Percentiles rank a stretch among this genome's conserved stretches.
phyloP scores from a whole-genome alignment of 768 basidiomycete species.

The Kwoniella europaea region DNA sequence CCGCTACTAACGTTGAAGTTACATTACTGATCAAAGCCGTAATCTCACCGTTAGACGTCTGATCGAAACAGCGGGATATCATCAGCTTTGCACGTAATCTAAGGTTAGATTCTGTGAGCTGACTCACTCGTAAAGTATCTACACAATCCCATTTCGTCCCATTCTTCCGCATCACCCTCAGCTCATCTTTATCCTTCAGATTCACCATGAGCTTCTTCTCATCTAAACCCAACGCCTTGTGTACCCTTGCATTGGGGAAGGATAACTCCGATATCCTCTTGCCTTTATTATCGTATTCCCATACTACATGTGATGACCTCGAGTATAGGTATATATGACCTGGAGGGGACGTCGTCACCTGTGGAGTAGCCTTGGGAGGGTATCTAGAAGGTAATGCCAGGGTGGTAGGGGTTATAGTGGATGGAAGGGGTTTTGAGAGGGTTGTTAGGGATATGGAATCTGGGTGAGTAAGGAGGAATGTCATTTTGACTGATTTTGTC shows the following conservation, averaged over 20 bases:
- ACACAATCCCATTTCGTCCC: slow-evolving; percentile 30
- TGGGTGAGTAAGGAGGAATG: slow-evolving; percentile 26
- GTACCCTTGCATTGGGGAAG: neutral
- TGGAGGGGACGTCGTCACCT: slow-evolving; percentile 15
- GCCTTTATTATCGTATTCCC: slow-evolving; percentile 38
- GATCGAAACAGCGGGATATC: neutral
- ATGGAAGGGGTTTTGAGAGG: slow-evolving; percentile 7
- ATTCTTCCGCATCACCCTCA: slow-evolving; percentile 26
- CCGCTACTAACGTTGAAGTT: slow-evolving; percentile 2
- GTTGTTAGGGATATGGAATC: neutral
- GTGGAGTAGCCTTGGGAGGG: slow-evolving; percentile 16
- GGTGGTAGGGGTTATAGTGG: neutral
- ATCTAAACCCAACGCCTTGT: neutral
- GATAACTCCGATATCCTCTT: slow-evolving; percentile 29
- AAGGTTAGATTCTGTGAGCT: no score
- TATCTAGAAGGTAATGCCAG: slow-evolving; percentile 39
- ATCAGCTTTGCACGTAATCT: neutral
- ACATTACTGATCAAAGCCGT: slow-evolving; percentile 5
- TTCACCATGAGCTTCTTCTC: slow-evolving; percentile 16
- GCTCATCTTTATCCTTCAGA: neutral
- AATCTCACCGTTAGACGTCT: slow-evolving; percentile 6
- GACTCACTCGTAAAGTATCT: neutral
- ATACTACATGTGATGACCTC: slow-evolving; percentile 1
- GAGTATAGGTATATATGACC: slow-evolving; percentile 27
- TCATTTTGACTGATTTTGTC: neutral